These are phyloP conservation scores for Brassica juncea DNA, from an alignment of 345 rosid species.

Conservation along the genomic window DNA sequence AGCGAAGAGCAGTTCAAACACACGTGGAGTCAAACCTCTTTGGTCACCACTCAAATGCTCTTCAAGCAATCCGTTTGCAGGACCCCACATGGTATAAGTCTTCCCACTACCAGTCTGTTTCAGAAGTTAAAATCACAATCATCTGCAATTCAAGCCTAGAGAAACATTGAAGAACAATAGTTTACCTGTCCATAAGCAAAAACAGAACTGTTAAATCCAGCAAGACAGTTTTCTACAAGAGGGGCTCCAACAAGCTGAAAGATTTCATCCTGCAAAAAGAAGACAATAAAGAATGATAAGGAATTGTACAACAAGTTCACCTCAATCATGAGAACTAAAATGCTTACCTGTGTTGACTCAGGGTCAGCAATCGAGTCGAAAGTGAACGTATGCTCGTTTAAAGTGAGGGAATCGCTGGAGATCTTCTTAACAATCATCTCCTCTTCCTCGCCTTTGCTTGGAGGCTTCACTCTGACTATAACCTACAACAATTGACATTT, in stretches of 20 bases:
- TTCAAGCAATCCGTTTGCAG: constrained; percentile 75
- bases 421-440: constrained; percentile 61
- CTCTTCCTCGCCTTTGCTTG: constrained; percentile 61
- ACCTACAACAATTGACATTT: constrained; percentile 47
- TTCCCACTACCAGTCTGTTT: constrained; percentile 93
- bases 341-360: constrained; percentile 65
- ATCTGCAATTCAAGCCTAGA: neutral
- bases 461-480: constrained; percentile 77
- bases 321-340: neutral
- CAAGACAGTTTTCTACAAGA: constrained; percentile 84
- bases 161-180: neutral
- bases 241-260: constrained; percentile 82
- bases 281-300: neutral
- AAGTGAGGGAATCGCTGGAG: constrained; percentile 52
- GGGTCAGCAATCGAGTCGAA: constrained; percentile 77
- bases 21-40: constrained; percentile 93
- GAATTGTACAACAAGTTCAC: neutral
- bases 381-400: constrained; percentile 72
- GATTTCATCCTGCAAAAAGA: constrained; percentile 56
- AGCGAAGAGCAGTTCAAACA: constrained; percentile 73
- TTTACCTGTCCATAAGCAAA: constrained; percentile 93
- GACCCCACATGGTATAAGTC: constrained; percentile 99
- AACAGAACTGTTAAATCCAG: constrained; percentile 90
- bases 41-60: constrained; percentile 62
- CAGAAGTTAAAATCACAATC: constrained; percentile 7